Conservation (phyloP, 208 protist species). For the Leishmania braziliensis region DNA sequence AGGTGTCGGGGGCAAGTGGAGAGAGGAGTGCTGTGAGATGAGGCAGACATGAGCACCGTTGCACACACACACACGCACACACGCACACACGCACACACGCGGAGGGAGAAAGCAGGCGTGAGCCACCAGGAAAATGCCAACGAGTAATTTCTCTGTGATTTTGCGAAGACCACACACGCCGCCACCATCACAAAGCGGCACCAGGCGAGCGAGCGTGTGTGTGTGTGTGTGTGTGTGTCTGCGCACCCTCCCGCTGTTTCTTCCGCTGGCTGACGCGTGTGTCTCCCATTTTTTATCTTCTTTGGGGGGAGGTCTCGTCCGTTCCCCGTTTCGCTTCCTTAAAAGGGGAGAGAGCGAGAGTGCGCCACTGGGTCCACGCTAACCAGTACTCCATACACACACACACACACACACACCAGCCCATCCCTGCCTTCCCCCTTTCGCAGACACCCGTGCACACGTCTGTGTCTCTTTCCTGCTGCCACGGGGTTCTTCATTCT, state of each 20-base stretch:
- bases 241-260: not conserved
- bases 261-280: not conserved
- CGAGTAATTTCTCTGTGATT: not conserved
- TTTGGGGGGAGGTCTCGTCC: no score
- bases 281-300: no score
- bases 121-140: no score
- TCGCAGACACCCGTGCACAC: not conserved
- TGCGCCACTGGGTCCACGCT: not conserved
- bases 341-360: not conserved
- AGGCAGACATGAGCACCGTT: not conserved
- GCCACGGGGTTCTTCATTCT: not conserved
- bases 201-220: not conserved
- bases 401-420: not conserved
- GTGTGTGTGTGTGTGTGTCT: conserved; percentile 1
- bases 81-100: not conserved
- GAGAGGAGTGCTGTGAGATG: not conserved
- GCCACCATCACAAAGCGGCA: no score
- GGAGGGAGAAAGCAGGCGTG: not conserved
- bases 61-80: not conserved
- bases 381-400: not conserved
- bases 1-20: not conserved
- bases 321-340: not conserved
- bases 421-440: not conserved
- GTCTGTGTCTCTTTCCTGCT: not conserved
- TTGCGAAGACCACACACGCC: no score